Base-by-base conservation (phyloP, 306 rosid genomes). In the Cicer pinnatifidum region DNA sequence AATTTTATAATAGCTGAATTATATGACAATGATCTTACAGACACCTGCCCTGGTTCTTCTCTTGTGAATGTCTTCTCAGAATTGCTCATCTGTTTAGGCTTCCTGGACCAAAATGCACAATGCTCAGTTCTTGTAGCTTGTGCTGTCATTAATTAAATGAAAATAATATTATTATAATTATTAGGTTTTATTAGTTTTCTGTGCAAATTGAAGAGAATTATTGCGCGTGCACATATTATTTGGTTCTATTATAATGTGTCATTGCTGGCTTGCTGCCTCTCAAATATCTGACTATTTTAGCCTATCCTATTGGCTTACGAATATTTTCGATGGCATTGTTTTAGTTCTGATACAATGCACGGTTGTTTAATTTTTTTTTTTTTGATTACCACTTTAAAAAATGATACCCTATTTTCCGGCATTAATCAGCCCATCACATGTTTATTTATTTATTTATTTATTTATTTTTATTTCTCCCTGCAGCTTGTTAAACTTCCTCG, bases 401-500 rank as follows among this genome's bases (percentile, higher is more conserved):
- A 35, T 16, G 6, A 11, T 67, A 52, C 0, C 47, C 43, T 44
- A 64, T 69, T 45, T 58, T 67, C 39, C 62, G 20, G 65, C 45
- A 33, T 51, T 46, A 71, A 53, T 23, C 51, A 33, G 6, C 67
- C 11, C 67, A 54, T 11, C 59, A 67, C 60, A 64, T 78, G 52
- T 73, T 75, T 57, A 78, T 72, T 67, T 28, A 23, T 54, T 75
- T 57, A 78, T 72, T 67, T 20, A 20, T 54, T 43, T 64, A 72
- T 45, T 72, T 56, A 20, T 65, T 75, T 58, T 72, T 51, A 38
- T 73, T 69, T 75, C 76, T 67, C 11, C 80, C 80, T 83, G 82
- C 88, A 95, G 99, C 89, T 95, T 63, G 97, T 95, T 67, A 90
- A 85, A 54, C 99, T 95, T 85, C 99, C 99, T 28, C 93, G 99